These are phyloP conservation scores for Yamadazyma laniorum DNA, from an alignment of 805 yeast species.

Conservation along the genomic window DNA sequence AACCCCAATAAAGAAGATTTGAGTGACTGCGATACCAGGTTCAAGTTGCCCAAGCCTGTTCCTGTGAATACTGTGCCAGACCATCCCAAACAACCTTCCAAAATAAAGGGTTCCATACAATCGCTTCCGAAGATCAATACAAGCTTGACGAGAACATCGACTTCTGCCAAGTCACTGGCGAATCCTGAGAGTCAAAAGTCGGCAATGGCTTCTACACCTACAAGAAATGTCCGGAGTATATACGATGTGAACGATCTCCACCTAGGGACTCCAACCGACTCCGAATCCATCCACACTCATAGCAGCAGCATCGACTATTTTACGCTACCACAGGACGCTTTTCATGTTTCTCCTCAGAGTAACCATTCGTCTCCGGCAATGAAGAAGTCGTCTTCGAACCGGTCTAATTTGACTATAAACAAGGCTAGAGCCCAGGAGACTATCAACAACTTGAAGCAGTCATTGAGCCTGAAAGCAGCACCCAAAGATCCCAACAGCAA, in stretches of 20 bases:
- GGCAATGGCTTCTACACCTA: constrained; percentile 3
- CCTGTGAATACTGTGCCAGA: constrained; percentile 4
- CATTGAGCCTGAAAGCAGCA: constrained; percentile 7
- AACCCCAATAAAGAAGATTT: constrained; percentile 11
- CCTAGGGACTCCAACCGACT: neutral
- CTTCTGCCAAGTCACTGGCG: constrained; percentile 1
- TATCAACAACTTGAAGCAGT: constrained; percentile 10
- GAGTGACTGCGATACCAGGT: neutral
- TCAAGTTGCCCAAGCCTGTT: constrained; percentile 6
- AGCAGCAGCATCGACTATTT: constrained; percentile 7
- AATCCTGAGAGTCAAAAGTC: neutral
- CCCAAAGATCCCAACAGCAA: constrained; percentile 10
- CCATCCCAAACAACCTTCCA: constrained; percentile 9
- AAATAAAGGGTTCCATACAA: constrained; percentile 6
- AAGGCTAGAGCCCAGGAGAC: constrained; percentile 16
- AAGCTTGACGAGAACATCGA: neutral
- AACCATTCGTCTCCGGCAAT: neutral
- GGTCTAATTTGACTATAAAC: constrained; percentile 13
- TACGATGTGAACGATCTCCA: constrained; percentile 13
- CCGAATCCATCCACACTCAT: neutral
- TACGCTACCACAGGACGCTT: constrained; percentile 5
- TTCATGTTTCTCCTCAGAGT: constrained; percentile 1
- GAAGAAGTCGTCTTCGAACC: constrained; percentile 10
- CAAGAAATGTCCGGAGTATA: constrained; percentile 4
- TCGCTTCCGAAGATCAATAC: constrained; percentile 10